A percentile compares a stretch with the other conserved stretches of the same genome.
These are phyloP conservation scores for Coniferiporia weirii DNA, from an alignment of 1,284 basidiomycete genomes.

Conservation along the genomic window DNA sequence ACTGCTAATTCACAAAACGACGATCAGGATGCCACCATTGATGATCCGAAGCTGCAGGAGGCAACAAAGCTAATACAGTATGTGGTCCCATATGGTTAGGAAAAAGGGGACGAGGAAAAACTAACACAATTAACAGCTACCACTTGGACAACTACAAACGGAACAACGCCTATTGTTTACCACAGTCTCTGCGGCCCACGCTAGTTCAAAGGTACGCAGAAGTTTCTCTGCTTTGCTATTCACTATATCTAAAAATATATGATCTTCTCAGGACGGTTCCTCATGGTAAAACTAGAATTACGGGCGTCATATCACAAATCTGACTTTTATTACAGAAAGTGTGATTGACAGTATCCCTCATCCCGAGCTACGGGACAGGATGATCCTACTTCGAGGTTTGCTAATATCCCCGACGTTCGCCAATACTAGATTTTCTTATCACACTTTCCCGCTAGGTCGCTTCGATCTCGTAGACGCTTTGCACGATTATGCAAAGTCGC, in stretches of 20 bases:
- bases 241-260: background rate
- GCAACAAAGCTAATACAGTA: conserved; percentile 80
- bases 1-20: conserved; percentile 17
- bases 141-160: conserved; percentile 83
- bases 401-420: conserved; percentile 3
- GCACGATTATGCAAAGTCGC: conserved; percentile 58
- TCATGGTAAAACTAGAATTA: conserved; percentile 48
- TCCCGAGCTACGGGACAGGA: conserved; percentile 81
- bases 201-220: conserved; percentile 66
- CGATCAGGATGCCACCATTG: conserved; percentile 43
- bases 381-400: conserved; percentile 80
- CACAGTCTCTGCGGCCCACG: conserved; percentile 80
- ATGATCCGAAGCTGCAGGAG: conserved; percentile 67
- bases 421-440: background rate
- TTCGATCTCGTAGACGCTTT: conserved; percentile 75
- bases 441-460: conserved; percentile 43
- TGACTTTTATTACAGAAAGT: conserved; percentile 49
- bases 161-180: conserved; percentile 80
- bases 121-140: conserved; percentile 44
- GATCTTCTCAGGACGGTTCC: conserved; percentile 60
- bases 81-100: conserved; percentile 24
- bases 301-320: background rate
- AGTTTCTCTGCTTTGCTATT: background rate
- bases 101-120: background rate
- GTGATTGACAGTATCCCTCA: conserved; percentile 86